Evolutionary conservation across 2,329 filamentous ascomycete genomes (phyloP).

Genomic region (Blastomyces silverae): DNA sequence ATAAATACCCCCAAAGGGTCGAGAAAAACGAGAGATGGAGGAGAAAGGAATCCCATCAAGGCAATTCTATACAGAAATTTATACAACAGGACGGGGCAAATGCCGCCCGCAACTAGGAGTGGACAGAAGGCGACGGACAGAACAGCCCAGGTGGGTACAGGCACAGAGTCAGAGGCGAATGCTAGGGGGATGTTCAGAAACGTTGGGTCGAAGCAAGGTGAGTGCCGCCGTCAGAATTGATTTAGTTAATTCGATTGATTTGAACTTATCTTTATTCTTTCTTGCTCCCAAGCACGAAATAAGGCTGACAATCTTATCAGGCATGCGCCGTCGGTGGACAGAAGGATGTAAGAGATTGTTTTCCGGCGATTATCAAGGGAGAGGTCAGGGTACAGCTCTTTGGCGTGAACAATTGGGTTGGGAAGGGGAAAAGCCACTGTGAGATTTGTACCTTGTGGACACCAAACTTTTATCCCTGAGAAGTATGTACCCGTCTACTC

Average conservation of each 20-base stretch:
- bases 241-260: not conserved
- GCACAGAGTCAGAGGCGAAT: not conserved
- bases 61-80: not conserved
- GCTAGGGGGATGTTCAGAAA: not conserved
- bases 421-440: conserved; percentile 17
- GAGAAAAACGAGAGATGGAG: not conserved
- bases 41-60: not conserved
- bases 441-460: conserved; percentile 5
- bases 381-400: conserved; percentile 14
- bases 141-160: not conserved
- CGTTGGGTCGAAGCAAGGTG: not conserved
- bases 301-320: not conserved
- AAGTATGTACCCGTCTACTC: not conserved
- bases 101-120: not conserved
- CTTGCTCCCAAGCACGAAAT: not conserved
- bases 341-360: conserved; percentile 19
- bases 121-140: not conserved
- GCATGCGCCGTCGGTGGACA: not conserved
- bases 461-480: not conserved
- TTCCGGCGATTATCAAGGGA: conserved; percentile 15
- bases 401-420: conserved; percentile 21
- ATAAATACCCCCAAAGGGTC: not conserved
- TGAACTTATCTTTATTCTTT: not conserved
- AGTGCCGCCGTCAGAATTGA: not conserved
- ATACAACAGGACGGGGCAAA: not conserved